Conservation (phyloP, 225 moss, liverwort and hornwort species). For the Marchantia paleacea region DNA sequence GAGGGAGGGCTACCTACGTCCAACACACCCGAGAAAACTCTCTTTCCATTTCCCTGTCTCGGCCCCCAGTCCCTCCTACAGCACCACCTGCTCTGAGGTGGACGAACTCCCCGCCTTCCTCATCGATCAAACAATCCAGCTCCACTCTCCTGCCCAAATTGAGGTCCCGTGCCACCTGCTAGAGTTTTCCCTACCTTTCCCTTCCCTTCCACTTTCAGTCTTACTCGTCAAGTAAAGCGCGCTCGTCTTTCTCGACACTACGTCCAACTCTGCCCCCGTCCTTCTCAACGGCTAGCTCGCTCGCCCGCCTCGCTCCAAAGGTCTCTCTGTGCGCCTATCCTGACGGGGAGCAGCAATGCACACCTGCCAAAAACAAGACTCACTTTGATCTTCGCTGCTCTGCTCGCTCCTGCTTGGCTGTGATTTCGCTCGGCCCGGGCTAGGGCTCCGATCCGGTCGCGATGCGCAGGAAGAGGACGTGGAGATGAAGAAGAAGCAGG, state of each 20-base stretch:
- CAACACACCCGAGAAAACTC: background rate
- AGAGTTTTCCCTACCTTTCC: background rate
- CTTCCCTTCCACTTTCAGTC: background rate
- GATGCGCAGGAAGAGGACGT: background rate
- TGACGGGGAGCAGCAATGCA: background rate
- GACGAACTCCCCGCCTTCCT: background rate
- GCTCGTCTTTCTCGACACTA: background rate
- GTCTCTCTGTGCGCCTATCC: background rate
- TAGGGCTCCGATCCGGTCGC: slow-evolving; percentile 4
- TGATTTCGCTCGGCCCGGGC: background rate
- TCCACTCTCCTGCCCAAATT: background rate
- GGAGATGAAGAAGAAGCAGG: background rate
- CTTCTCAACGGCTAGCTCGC: background rate
- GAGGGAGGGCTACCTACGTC: background rate
- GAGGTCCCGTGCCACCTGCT: background rate
- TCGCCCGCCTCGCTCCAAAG: background rate
- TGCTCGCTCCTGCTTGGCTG: background rate
- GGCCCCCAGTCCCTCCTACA: background rate
- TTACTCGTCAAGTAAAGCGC: background rate
- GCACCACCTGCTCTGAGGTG: background rate
- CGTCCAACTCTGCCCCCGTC: background rate
- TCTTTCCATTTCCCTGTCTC: background rate
- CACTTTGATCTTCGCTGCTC: background rate
- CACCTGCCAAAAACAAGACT: background rate
- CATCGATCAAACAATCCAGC: too few relatives aligned